Evolutionary conservation across 345 rosid species (phyloP).

Genomic region (Brassica nigra): DNA sequence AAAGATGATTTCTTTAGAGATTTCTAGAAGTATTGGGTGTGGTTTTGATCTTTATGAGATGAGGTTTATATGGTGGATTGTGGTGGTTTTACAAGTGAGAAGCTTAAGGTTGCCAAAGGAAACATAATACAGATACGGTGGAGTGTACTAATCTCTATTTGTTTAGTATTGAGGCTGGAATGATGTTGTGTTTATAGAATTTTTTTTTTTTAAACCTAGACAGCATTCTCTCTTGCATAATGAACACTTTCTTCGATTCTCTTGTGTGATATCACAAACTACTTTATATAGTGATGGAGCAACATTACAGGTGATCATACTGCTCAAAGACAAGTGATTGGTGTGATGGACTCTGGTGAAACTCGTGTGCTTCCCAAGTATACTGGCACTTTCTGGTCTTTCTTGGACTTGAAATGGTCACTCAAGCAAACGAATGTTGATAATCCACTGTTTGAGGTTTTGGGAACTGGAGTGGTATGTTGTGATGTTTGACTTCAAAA

Average conservation of each 20-base stretch:
- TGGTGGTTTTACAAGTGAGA: too few species aligned
- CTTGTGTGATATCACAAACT: background rate
- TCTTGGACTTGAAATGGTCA: slow-evolving; percentile 68
- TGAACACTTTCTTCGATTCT: background rate
- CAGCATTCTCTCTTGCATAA: background rate
- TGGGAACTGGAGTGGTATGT: slow-evolving; percentile 64
- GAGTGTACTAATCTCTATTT: too few species aligned
- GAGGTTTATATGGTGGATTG: too few species aligned
- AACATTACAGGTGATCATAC: slow-evolving; percentile 35
- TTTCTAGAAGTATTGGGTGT: too few species aligned
- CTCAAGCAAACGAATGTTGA: slow-evolving; percentile 48
- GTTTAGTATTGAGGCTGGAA: too few species aligned
- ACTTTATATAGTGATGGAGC: slow-evolving; percentile 33
- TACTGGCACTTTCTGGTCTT: slow-evolving; percentile 59
- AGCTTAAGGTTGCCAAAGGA: too few species aligned
- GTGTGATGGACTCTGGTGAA: slow-evolving; percentile 55
- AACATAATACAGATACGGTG: too few species aligned
- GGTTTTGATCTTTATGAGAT: too few species aligned
- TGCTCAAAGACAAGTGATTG: slow-evolving; percentile 58
- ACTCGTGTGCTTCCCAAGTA: slow-evolving; percentile 58
- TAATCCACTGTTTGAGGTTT: slow-evolving; percentile 57
- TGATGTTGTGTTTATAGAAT: too few species aligned
- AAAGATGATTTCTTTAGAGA: too few species aligned
- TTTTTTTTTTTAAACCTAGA: background rate
- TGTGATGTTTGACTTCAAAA: background rate